Evolutionary conservation across 2,329 filamentous ascomycete genomes (phyloP).

Genomic region (Colletotrichum melonis): DNA sequence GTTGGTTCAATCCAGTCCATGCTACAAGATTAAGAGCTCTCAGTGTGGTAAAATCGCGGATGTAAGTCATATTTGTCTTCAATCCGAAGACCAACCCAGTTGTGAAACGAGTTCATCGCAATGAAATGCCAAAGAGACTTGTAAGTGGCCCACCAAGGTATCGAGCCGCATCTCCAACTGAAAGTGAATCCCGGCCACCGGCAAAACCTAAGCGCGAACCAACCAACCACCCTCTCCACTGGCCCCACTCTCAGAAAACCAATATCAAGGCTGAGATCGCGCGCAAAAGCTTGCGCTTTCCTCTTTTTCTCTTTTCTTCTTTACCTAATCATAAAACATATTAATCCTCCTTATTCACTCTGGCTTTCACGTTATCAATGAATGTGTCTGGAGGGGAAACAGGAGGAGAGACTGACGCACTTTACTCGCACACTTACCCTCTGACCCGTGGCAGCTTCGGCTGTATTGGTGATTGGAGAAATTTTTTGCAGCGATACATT

Average conservation of each 20-base stretch:
- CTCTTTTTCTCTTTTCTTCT: constrained; percentile 40
- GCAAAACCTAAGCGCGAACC: constrained; percentile 15
- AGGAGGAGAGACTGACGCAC: constrained; percentile 70
- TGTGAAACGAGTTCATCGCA: constrained; percentile 1
- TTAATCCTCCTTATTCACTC: constrained; percentile 76
- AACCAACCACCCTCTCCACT: not conserved
- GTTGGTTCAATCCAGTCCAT: no score
- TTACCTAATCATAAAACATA: constrained; percentile 46
- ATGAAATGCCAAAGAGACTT: not conserved
- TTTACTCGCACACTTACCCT: constrained; percentile 61
- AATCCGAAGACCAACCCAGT: not conserved
- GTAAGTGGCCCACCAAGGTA: not conserved
- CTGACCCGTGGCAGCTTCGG: constrained; percentile 50
- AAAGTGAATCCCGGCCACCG: constrained; percentile 18
- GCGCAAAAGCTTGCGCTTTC: not conserved
- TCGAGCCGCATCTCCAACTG: not conserved
- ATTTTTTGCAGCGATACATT: constrained; percentile 47
- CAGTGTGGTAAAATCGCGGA: no score
- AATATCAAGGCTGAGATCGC: constrained; percentile 37
- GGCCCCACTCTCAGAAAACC: not conserved
- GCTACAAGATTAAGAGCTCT: no score
- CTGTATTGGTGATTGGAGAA: constrained; percentile 48
- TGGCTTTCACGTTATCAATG: constrained; percentile 65
- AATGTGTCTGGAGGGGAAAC: constrained; percentile 75
- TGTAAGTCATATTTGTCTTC: no score